Evolutionary conservation across 1,284 basidiomycete species (phyloP).

Genomic region (Fistulina hepatica): DNA sequence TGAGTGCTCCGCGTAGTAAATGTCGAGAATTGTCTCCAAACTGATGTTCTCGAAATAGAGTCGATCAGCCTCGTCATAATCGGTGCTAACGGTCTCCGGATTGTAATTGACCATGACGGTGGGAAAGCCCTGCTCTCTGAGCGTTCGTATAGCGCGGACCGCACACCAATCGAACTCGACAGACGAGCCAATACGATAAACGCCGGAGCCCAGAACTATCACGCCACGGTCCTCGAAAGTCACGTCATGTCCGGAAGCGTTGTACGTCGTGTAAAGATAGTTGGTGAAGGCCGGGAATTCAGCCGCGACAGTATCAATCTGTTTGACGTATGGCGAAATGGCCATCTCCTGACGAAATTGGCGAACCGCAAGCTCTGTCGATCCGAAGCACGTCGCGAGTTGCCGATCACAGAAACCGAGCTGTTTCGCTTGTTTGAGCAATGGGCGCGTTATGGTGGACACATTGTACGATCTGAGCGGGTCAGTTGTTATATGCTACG

Average conservation of each 20-base stretch:
- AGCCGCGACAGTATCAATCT: constrained; percentile 97
- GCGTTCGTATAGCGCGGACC: constrained; percentile 90
- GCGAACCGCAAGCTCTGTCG: constrained; percentile 84
- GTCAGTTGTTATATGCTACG: constrained; percentile 2
- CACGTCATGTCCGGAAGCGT: constrained; percentile 88
- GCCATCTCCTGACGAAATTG: constrained; percentile 75
- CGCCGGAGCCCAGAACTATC: constrained; percentile 96
- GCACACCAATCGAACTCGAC: constrained; percentile 99
- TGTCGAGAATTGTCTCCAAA: constrained; percentile 92
- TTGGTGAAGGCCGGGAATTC: constrained; percentile 99
- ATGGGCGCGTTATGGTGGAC: constrained; percentile 51
- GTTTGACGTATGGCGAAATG: constrained; percentile 91
- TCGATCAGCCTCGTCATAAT: constrained; percentile 97
- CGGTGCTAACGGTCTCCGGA: constrained; percentile 97
- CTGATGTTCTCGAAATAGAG: constrained; percentile 99
- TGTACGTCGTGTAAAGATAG: constrained; percentile 98
- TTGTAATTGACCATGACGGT: constrained; percentile 99
- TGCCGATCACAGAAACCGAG: constrained; percentile 94
- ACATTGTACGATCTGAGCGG: constrained; percentile 51
- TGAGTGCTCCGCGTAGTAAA: constrained; percentile 87
- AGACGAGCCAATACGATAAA: constrained; percentile 97
- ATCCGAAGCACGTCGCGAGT: constrained; percentile 70
- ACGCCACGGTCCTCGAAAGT: constrained; percentile 85
- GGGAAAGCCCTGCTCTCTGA: constrained; percentile 88
- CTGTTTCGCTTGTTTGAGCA: constrained; percentile 84